Evolutionary conservation across 345 rosid genomes (phyloP).

Genomic region (Raphanus raphanistrum): DNA sequence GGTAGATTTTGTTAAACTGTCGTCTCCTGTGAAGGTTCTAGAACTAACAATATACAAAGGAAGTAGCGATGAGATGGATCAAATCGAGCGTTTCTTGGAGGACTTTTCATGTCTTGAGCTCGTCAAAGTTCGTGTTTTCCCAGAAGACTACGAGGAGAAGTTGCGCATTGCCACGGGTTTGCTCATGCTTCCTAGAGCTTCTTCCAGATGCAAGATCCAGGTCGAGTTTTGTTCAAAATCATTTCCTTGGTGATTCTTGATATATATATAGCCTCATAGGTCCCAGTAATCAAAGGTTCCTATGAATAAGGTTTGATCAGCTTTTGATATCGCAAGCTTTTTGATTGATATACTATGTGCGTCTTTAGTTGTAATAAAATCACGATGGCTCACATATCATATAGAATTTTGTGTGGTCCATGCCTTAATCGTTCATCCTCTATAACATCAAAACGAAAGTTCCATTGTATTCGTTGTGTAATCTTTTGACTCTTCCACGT

Average conservation of each 20-base stretch:
- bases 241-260: no score
- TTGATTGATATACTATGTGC: no score
- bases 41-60: not conserved
- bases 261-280: no score
- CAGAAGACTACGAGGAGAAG: not conserved
- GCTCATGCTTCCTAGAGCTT: conserved; percentile 11
- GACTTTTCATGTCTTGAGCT: not conserved
- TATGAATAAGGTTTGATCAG: no score
- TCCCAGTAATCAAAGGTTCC: no score
- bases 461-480: conserved; percentile 3
- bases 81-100: not conserved
- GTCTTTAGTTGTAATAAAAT: not conserved
- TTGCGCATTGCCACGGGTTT: not conserved
- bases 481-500: not conserved
- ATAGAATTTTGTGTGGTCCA: not conserved
- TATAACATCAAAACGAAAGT: conserved; percentile 3
- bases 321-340: no score
- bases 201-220: conserved; percentile 9
- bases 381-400: not conserved
- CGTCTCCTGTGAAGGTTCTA: not conserved
- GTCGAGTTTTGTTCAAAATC: not conserved
- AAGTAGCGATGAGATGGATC: not conserved
- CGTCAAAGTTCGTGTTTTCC: not conserved
- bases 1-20: not conserved
- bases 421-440: not conserved